Percentiles rank a stretch among this genome's conserved stretches.
phyloP scores from a whole-genome alignment of 2,329 filamentous ascomycete species.

The Scedosporium aurantiacum region DNA sequence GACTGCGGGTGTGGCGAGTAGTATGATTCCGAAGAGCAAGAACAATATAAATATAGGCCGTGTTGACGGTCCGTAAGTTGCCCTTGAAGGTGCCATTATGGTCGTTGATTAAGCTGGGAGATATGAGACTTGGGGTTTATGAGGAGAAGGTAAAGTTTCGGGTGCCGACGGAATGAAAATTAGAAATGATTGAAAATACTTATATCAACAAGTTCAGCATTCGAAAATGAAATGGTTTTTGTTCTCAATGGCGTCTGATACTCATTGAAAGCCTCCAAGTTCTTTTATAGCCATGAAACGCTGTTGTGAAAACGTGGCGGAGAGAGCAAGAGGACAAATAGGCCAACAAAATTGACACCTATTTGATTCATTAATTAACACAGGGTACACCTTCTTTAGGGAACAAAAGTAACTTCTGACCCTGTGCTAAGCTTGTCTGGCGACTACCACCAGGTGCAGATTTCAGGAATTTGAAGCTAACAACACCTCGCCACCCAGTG shows the following conservation, averaged over 20 bases:
- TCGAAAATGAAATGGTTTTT: neutral
- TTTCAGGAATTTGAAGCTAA: neutral
- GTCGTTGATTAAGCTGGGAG: neutral
- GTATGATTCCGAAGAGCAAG: constrained; percentile 1
- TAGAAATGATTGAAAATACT: too few species aligned
- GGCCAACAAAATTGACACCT: neutral
- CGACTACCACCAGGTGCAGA: neutral
- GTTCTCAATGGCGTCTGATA: neutral
- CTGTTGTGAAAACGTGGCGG: constrained; percentile 1
- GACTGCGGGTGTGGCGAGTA: constrained; percentile 12
- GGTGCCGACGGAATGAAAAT: neutral
- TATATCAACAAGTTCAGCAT: too few species aligned
- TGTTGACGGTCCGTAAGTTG: neutral
- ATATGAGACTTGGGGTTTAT: neutral
- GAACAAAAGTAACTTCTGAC: neutral
- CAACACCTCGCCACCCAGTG: neutral
- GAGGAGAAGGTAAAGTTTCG: neutral
- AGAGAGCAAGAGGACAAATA: neutral
- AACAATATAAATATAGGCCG: neutral
- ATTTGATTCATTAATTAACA: neutral
- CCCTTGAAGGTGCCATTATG: constrained; percentile 6
- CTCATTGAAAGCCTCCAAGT: neutral
- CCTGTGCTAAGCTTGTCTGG: neutral
- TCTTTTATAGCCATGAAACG: neutral
- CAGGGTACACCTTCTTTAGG: too few species aligned